phyloP scores from a whole-genome alignment of 805 yeast genomes.

The Starmerella etchellsii region DNA sequence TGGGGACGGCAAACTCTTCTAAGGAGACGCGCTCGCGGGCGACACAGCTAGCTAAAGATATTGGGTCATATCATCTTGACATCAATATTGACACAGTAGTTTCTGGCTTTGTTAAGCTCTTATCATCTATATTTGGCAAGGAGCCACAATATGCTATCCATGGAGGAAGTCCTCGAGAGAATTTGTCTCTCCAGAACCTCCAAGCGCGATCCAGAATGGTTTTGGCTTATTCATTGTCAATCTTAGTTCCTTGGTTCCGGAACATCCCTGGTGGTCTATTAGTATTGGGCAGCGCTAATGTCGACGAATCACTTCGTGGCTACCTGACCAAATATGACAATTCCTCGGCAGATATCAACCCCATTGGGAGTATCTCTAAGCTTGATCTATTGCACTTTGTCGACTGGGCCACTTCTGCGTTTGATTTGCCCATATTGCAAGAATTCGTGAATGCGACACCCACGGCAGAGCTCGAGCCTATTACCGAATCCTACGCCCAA shows the following conservation, averaged over 20 bases:
- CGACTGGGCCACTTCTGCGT: conserved; percentile 56
- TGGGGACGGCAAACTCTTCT: conserved; percentile 95
- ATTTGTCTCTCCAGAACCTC: conserved; percentile 87
- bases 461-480: conserved; percentile 96
- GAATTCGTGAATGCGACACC: conserved; percentile 86
- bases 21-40: conserved; percentile 76
- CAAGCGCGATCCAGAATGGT: conserved; percentile 97
- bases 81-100: conserved; percentile 85
- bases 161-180: conserved; percentile 88
- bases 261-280: conserved; percentile 64
- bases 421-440: conserved; percentile 61
- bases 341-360: conserved; percentile 93
- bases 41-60: conserved; percentile 51
- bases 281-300: conserved; percentile 93
- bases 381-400: conserved; percentile 82
- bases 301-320: conserved; percentile 92
- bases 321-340: conserved; percentile 94
- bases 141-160: conserved; percentile 78
- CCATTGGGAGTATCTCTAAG: conserved; percentile 97
- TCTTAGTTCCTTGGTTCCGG: conserved; percentile 88
- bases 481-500: conserved; percentile 81
- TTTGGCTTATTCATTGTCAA: conserved; percentile 82
- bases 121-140: conserved; percentile 83
- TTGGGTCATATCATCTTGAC: conserved; percentile 85
- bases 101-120: conserved; percentile 54